These are phyloP conservation scores for Thalassiosira exigua DNA, from an alignment of 352 stramenopile species.

Conservation along the genomic window DNA sequence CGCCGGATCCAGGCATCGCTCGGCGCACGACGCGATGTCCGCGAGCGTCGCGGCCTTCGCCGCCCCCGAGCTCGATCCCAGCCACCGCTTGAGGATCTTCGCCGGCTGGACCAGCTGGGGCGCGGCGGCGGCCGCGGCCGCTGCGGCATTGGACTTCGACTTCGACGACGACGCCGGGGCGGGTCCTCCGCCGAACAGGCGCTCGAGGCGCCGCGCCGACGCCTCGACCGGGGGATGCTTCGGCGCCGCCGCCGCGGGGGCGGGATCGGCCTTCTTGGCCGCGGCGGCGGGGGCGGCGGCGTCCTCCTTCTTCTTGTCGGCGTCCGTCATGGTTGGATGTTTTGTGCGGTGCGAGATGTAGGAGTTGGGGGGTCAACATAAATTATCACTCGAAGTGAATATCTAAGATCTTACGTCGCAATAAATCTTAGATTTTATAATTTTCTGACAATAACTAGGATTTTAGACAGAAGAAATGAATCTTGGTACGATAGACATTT, in stretches of 20 bases:
- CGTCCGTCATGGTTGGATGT: too few relatives aligned
- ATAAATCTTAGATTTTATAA: too few relatives aligned
- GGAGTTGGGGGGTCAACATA: too few relatives aligned
- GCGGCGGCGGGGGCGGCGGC: too few relatives aligned
- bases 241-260: not conserved
- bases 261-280: too few relatives aligned
- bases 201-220: constrained; percentile 71
- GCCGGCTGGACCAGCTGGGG: constrained; percentile 48
- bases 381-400: too few relatives aligned
- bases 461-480: too few relatives aligned
- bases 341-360: too few relatives aligned
- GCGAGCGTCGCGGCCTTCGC: constrained; percentile 47
- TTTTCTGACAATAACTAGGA: too few relatives aligned
- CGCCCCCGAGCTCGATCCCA: constrained; percentile 67
- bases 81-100: constrained; percentile 80
- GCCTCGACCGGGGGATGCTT: constrained; percentile 62
- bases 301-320: too few relatives aligned
- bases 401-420: too few relatives aligned
- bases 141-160: not conserved
- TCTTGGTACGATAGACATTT: too few relatives aligned
- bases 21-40: constrained; percentile 58
- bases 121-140: not conserved
- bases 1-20: constrained; percentile 56
- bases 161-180: constrained; percentile 12
- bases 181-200: constrained; percentile 59